Conservation (phyloP, 1,284 basidiomycete genomes). For the Macrocystidia cucumis region DNA sequence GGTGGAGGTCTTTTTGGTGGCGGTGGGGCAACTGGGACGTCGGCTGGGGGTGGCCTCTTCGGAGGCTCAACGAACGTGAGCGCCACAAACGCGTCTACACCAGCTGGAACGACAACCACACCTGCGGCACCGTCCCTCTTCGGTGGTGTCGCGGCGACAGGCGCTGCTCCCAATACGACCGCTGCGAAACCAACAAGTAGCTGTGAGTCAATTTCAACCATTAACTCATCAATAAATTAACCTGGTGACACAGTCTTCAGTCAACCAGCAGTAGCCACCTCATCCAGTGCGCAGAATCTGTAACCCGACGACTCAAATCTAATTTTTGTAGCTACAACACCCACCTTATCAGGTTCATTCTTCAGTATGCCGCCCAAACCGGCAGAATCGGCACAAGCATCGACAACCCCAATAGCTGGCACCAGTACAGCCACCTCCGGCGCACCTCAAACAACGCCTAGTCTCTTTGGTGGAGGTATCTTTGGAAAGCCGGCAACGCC, state of each 20-base stretch:
- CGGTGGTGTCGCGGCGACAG: slow-evolving; percentile 14
- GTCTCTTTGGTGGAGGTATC: slow-evolving; percentile 19
- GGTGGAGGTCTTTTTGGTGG: slow-evolving; percentile 11
- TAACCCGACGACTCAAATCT: too few species aligned
- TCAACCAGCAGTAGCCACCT: too few species aligned
- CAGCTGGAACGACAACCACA: slow-evolving; percentile 9
- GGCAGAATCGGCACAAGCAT: slow-evolving; percentile 9
- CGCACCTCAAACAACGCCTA: slow-evolving; percentile 7
- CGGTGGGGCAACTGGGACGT: slow-evolving; percentile 3
- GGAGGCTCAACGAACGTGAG: slow-evolving; percentile 8
- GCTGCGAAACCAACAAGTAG: slow-evolving; percentile 20
- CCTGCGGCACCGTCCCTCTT: slow-evolving; percentile 17
- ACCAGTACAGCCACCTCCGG: slow-evolving; percentile 8
- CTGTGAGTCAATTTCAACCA: slow-evolving; percentile 15
- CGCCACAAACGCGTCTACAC: slow-evolving; percentile 9
- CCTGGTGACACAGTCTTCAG: slow-evolving; percentile 20
- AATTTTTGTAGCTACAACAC: slow-evolving; percentile 7
- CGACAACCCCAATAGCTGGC: slow-evolving; percentile 9
- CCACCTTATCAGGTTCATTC: too few species aligned
- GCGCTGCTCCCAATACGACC: slow-evolving; percentile 14
- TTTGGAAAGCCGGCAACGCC: slow-evolving; percentile 21
- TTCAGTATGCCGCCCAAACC: slow-evolving; percentile 19
- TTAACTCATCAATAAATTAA: not conserved
- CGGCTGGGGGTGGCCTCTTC: slow-evolving; percentile 5
- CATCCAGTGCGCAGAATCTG: too few species aligned